These are phyloP conservation scores for Quercus engelmannii DNA, from an alignment of 306 rosid species.

Conservation along the genomic window DNA sequence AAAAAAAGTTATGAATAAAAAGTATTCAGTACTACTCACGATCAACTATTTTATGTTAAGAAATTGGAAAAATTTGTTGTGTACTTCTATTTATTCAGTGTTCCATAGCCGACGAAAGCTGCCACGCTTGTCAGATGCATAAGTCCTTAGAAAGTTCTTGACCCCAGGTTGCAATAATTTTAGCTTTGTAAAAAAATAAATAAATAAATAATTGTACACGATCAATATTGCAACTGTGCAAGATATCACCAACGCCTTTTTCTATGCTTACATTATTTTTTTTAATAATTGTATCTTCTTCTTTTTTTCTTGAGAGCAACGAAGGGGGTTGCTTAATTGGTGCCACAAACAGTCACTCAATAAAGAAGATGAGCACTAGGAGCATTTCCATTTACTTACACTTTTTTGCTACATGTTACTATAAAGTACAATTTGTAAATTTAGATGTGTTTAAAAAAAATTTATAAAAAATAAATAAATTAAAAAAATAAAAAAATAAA, in stretches of 20 bases:
- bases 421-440: background rate
- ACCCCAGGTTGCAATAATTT: background rate
- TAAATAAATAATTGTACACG: background rate
- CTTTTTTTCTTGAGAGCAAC: background rate
- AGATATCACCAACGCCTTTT: background rate
- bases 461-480: background rate
- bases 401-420: background rate
- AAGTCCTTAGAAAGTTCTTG: background rate
- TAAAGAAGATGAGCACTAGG: background rate
- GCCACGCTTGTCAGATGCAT: background rate
- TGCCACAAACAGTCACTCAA: background rate
- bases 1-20: too few species aligned
- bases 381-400: background rate
- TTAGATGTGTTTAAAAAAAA: background rate
- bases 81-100: too few species aligned
- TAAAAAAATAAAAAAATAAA: background rate
- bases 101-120: too few species aligned
- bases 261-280: background rate
- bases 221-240: background rate
- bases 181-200: background rate
- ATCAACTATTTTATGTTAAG: too few species aligned
- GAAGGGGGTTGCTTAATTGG: background rate
- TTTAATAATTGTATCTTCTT: background rate
- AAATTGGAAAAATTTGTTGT: too few species aligned
- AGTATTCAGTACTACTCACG: too few species aligned